A percentile compares a stretch with the other conserved stretches of the same genome.
Evolutionary conservation across 805 yeast genomes (phyloP).

Genomic region (Kluyveromyces dobzhanskii): DNA sequence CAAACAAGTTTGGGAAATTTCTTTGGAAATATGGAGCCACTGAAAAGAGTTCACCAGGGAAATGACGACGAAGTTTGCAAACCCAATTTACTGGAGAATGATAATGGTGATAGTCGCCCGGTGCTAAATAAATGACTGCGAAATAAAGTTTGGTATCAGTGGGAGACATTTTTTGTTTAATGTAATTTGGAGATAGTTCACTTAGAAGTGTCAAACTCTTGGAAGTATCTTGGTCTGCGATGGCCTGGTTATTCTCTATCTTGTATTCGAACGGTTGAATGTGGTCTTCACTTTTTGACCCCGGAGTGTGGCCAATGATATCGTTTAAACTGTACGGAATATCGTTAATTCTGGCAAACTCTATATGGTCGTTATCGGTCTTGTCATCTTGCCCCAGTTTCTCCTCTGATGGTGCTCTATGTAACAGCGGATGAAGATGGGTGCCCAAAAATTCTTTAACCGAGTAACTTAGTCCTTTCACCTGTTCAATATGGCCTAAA

Average conservation of each 20-base stretch:
- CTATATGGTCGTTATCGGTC: conserved; percentile 45
- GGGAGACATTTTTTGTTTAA: conserved; percentile 9
- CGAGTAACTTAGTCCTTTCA: conserved; percentile 91
- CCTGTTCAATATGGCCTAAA: conserved; percentile 89
- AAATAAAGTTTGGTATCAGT: conserved; percentile 55
- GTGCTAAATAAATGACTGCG: conserved; percentile 91
- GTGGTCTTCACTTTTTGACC: conserved; percentile 30
- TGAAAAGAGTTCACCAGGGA: conserved; percentile 88
- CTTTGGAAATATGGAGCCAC: conserved; percentile 96
- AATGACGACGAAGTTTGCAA: conserved; percentile 84
- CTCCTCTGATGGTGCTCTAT: conserved; percentile 20
- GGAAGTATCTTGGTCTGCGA: conserved; percentile 22
- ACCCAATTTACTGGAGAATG: conserved; percentile 98
- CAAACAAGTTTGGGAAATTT: conserved; percentile 77
- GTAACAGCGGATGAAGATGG: conserved; percentile 28
- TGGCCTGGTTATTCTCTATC: conserved; percentile 43
- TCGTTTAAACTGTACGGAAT: conserved; percentile 64
- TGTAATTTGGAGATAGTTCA: conserved; percentile 21
- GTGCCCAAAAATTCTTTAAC: conserved; percentile 80
- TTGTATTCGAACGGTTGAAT: conserved; percentile 43
- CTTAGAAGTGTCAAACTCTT: conserved; percentile 33
- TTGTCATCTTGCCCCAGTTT: neutral
- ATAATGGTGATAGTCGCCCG: conserved; percentile 96
- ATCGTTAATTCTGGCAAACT: conserved; percentile 73
- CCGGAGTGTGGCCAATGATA: conserved; percentile 44